Evolutionary conservation across 1,284 basidiomycete genomes (phyloP).

Genomic region (Polyporus tsugae): DNA sequence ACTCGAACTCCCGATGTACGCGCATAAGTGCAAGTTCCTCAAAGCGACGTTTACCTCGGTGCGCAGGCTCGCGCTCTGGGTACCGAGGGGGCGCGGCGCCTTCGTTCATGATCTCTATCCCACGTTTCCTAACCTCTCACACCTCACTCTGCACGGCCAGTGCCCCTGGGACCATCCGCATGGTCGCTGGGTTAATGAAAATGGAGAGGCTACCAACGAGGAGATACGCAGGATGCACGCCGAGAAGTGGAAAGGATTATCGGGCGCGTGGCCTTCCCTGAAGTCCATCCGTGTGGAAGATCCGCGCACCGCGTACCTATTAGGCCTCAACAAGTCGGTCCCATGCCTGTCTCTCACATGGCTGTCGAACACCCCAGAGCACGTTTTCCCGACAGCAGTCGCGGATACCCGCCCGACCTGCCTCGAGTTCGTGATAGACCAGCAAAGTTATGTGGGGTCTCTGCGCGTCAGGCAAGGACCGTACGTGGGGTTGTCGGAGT

Average conservation of each 20-base stretch:
- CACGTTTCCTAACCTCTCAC: neutral
- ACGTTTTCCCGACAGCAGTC: neutral
- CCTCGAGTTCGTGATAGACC: neutral
- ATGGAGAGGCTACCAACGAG: neutral
- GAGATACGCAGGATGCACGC: neutral
- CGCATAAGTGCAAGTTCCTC: neutral
- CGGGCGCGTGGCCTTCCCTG: neutral
- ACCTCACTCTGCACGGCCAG: conserved; percentile 1
- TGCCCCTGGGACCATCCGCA: neutral
- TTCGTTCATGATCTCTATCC: neutral
- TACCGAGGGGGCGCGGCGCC: neutral
- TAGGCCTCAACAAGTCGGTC: neutral
- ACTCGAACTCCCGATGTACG: neutral
- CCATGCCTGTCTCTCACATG: neutral
- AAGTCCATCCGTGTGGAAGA: neutral
- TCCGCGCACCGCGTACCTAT: neutral
- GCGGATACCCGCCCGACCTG: neutral
- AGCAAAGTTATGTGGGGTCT: neutral
- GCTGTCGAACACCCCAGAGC: neutral
- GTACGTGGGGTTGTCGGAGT: neutral
- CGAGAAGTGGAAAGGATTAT: neutral
- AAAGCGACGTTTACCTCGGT: neutral
- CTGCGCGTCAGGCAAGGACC: neutral
- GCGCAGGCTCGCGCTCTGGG: neutral
- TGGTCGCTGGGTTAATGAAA: neutral